Evolutionary conservation across 2,329 filamentous ascomycete genomes (phyloP).

Genomic region (Hypomyces rosellus): DNA sequence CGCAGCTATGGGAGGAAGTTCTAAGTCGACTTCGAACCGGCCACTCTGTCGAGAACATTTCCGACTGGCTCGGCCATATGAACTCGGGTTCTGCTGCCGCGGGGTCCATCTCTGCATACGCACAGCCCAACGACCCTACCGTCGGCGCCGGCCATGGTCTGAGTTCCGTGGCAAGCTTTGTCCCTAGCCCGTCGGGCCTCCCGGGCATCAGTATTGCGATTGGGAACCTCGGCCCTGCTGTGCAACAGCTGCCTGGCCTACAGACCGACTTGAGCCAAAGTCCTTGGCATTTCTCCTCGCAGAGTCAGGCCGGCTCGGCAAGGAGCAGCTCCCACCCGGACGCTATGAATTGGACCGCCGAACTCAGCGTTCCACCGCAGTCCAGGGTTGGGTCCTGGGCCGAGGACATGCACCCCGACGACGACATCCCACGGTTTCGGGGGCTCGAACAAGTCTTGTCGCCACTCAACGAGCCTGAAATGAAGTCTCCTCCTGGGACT

Average conservation of each 20-base stretch:
- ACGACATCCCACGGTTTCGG: constrained; percentile 29
- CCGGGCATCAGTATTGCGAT: constrained; percentile 26
- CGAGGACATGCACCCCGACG: constrained; percentile 35
- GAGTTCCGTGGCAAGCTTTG: constrained; percentile 22
- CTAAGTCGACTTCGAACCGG: constrained; percentile 47
- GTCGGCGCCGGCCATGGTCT: constrained; percentile 11
- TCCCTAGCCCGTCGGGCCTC: constrained; percentile 18
- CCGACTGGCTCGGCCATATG: constrained; percentile 42
- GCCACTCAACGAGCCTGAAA: constrained; percentile 37
- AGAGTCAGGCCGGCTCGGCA: constrained; percentile 40
- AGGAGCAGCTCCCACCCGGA: constrained; percentile 43
- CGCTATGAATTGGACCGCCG: constrained; percentile 39
- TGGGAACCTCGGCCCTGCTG: constrained; percentile 24
- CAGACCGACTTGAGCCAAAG: constrained; percentile 39
- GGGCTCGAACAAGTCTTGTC: constrained; percentile 44
- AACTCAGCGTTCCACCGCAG: constrained; percentile 33
- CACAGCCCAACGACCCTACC: constrained; percentile 13
- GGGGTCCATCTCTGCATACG: constrained; percentile 22
- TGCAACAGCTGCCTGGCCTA: constrained; percentile 20
- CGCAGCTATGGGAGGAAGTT: constrained; percentile 49
- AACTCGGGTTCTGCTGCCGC: neutral
- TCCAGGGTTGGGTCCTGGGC: constrained; percentile 46
- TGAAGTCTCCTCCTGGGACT: constrained; percentile 35
- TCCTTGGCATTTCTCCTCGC: constrained; percentile 43
- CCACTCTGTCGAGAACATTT: constrained; percentile 48